Conservation (phyloP, 1,284 basidiomycete species). For the Uromyces viciae-fabae region DNA sequence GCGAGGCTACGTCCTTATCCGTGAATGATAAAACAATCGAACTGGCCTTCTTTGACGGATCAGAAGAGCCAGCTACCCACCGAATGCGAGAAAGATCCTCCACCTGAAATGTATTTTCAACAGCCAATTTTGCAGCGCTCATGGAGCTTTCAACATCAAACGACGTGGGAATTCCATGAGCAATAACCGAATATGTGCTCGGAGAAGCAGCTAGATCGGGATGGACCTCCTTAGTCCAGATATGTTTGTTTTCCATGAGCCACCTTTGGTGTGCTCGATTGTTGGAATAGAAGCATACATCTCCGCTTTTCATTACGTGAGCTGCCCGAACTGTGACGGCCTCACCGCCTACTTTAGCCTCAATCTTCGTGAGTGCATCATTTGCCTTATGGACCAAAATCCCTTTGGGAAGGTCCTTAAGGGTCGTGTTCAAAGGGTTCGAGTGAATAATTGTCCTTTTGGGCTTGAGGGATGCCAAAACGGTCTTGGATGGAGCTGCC, state of each 20-base stretch:
- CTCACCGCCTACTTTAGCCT: background rate
- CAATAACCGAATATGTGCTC: background rate
- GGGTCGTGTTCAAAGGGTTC: background rate
- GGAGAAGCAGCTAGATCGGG: background rate
- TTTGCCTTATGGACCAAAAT: background rate
- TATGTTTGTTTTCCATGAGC: background rate
- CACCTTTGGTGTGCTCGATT: background rate
- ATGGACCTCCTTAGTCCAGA: slow-evolving; percentile 11
- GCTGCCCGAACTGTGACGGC: background rate
- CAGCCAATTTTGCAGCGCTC: background rate
- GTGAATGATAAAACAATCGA: background rate
- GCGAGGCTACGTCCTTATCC: background rate
- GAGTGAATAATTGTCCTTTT: background rate
- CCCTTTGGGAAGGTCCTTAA: background rate
- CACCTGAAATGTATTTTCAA: background rate
- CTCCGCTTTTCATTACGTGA: background rate
- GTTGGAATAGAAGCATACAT: background rate
- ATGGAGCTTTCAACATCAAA: background rate
- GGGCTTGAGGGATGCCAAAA: background rate
- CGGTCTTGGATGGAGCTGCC: background rate
- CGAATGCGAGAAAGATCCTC: background rate
- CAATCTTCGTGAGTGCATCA: background rate
- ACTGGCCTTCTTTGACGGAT: background rate
- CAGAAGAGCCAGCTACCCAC: background rate
- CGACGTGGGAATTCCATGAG: background rate